Base-by-base conservation (phyloP, 163 green algal species). In the Trebouxia gelatinosa region DNA sequence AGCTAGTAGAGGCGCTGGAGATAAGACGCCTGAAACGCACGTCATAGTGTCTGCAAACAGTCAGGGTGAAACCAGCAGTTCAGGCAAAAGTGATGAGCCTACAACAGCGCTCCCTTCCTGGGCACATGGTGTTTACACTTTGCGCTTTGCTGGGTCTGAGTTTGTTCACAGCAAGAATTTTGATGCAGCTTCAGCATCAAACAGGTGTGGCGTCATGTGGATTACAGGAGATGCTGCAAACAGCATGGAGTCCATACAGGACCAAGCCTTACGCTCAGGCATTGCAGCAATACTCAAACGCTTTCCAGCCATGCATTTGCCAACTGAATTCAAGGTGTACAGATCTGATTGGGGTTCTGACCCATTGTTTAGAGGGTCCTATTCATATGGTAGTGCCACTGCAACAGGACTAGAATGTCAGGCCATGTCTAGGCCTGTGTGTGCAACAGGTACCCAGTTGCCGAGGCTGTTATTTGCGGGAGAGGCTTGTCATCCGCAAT, bases 271-370 rank as follows among this genome's bases (percentile, higher is more conserved):
- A 40, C 48, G 71, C 19, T n/a, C 3, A 13, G 40, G 40, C 5
- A 43, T 84, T 6, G 23, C 57, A n/a, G 31, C 70, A 32, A 59
- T 90, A 51, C 64, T 91, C 23, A 3, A 72, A 6, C 17, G 34
- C 0, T 91, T 86, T 68, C 85, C 85, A 4, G 71, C 78, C 11
- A 43, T 90, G 31, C 50, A 64, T 39, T 34, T 88, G 46, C 83
- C 83, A 1, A 62, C n/a, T 21, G 29, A 74, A 16, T 77, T 81
- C 9, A 50, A 13, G 37, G 43, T 87, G 54, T 54, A 84, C 29
- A 78, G 89, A 1, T 85, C 83, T 28, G 67, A 6, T 5, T 93
- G 89, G 89, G 85, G 83, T 21, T 70, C 16, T 6, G 80, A 89
- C 51, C 75, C 78, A 0, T 70, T 82, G 0, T 88, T 84, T 74